Base-by-base conservation (phyloP, 192 early-diverging fungal species). In the Entrophospora sp. region DNA sequence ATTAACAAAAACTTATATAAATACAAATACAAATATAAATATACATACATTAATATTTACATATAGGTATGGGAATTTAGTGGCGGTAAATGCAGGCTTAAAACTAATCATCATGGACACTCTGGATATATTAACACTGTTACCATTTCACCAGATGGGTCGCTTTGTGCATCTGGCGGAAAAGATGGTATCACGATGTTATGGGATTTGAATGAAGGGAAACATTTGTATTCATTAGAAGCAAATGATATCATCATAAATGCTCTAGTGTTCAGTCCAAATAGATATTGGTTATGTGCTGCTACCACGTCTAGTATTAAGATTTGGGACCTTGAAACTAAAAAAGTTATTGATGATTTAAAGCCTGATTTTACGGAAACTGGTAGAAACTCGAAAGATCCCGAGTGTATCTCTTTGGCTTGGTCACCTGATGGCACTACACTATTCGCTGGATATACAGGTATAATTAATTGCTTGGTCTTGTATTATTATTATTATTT, bases 231-330 rank as follows among this genome's bases (percentile, higher is more conserved):
- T 92, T 94, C 94, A 57, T 83, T 99, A 61, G 95, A 96, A 79
- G 95, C 92, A 74, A 91, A 87, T 64, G 90, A 90, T 79, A 81
- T 87, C 74, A 93, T 99, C 91, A n/a, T n/a, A n/a, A 91, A 99
- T 87, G 87, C 95, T 68, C 84, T 99, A 58, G 87, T 89, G 70
- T 99, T 99, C 91, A 96, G 94, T 71, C 96, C 96, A 76, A 99
- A 99, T 92, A 85, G 95, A 63, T 99, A 99, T 93, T 99, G 96
- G 96, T 86, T 99, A 75, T 95, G 93, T 86, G 96, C 95, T 76
- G 96, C 96, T 76, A 97, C 96, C 70, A 79, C 82, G 68, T 82
- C 82, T 67, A 85, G 85, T 80, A 96, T 99, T 89, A 96, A 95
- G 91, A 95, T 99, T 87, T 99, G 95, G 95, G 96, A 99, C 78